phyloP scores from a whole-genome alignment of 1,284 basidiomycete species.

The Naganishia cerealis region DNA sequence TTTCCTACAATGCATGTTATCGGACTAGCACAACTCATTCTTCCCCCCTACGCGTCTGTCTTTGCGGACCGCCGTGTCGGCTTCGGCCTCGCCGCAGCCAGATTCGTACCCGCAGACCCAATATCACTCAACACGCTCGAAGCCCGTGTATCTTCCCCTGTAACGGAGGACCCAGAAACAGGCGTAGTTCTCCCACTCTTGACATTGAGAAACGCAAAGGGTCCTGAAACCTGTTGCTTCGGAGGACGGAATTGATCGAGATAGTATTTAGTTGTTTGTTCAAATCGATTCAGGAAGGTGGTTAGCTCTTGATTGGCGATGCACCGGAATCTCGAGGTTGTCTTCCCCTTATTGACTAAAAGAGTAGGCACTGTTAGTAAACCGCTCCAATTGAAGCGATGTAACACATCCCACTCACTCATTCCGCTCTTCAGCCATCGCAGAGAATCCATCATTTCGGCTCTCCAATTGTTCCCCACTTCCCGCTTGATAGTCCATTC shows the following conservation, averaged over 20 bases:
- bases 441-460: slow-evolving; percentile 22
- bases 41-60: background rate
- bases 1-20: background rate
- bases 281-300: slow-evolving; percentile 10
- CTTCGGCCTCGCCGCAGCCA: slow-evolving; percentile 9
- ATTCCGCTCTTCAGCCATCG: slow-evolving; percentile 25
- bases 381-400: background rate
- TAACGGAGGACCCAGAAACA: background rate
- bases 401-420: slow-evolving; percentile 2
- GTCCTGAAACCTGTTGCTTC: background rate
- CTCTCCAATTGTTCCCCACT: slow-evolving; percentile 6
- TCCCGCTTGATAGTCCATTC: slow-evolving; percentile 7
- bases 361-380: background rate
- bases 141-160: background rate
- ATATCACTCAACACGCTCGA: slow-evolving; percentile 11
- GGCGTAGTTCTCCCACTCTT: slow-evolving; percentile 17
- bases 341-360: slow-evolving; percentile 25
- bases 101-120: background rate
- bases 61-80: slow-evolving; percentile 10
- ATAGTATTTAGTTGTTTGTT: slow-evolving; percentile 22
- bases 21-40: background rate
- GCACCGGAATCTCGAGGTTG: slow-evolving; percentile 9
- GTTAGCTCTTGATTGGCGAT: slow-evolving; percentile 1
- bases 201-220: slow-evolving; percentile 6
- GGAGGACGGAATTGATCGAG: slow-evolving; percentile 15